These are phyloP conservation scores for Microthyrium microscopicum DNA, from an alignment of 2,329 filamentous ascomycete genomes.

Conservation along the genomic window DNA sequence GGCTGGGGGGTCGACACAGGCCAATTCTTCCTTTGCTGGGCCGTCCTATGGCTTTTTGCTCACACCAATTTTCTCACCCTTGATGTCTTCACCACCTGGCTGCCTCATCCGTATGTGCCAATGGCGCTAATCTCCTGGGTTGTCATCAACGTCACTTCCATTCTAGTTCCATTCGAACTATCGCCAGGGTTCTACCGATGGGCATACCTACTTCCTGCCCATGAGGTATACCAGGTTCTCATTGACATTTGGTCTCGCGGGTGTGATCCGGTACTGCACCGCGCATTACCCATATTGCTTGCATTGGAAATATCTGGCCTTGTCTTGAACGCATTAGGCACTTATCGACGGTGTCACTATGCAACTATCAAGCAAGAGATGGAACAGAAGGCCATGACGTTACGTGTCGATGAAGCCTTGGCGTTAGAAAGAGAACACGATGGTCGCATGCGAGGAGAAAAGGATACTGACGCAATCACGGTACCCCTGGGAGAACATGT, in stretches of 20 bases:
- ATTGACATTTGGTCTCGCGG: constrained; percentile 28
- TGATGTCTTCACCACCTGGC: constrained; percentile 27
- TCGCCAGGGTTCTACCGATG: constrained; percentile 25
- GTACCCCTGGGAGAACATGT: constrained; percentile 4
- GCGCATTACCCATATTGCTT: constrained; percentile 27
- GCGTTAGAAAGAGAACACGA: constrained; percentile 1
- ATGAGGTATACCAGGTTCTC: constrained; percentile 24
- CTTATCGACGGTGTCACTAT: constrained; percentile 14
- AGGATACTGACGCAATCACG: neutral
- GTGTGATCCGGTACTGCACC: constrained; percentile 23
- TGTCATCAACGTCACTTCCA: constrained; percentile 25
- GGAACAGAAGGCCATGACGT: constrained; percentile 1
- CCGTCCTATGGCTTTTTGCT: constrained; percentile 12
- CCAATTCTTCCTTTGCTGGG: constrained; percentile 29
- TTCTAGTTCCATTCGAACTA: constrained; percentile 27
- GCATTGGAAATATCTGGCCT: constrained; percentile 19
- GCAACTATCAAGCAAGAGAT: constrained; percentile 10
- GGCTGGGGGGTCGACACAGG: constrained; percentile 23
- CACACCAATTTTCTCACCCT: constrained; percentile 28
- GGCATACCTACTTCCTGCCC: constrained; percentile 24
- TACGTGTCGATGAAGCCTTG: constrained; percentile 3
- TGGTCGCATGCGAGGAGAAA: constrained; percentile 1
- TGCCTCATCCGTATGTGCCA: constrained; percentile 25
- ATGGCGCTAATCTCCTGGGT: constrained; percentile 30
- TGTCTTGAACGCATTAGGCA: constrained; percentile 10